A percentile compares a stretch with the other conserved stretches of the same genome.
Evolutionary conservation across 768 basidiomycete genomes (phyloP).

Genomic region (Imleria badia): DNA sequence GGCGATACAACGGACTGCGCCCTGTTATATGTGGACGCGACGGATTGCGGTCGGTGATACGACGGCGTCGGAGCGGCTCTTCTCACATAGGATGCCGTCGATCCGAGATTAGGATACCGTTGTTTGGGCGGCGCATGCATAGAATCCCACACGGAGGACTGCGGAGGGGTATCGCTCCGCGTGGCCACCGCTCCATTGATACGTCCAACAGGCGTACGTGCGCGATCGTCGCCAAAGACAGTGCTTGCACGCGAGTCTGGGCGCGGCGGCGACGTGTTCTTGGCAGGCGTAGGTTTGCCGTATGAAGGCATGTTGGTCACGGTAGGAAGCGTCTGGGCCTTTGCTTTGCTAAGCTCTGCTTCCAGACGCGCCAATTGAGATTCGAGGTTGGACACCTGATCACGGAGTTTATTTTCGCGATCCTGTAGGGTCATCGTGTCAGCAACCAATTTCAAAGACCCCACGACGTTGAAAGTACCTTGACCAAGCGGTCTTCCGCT

Average conservation of each 20-base stretch:
- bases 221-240: constrained; percentile 49
- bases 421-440: constrained; percentile 45
- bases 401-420: constrained; percentile 64
- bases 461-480: constrained; percentile 43
- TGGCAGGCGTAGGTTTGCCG: constrained; percentile 33
- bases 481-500: constrained; percentile 61
- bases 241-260: constrained; percentile 79
- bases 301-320: constrained; percentile 39
- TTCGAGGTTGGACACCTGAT: constrained; percentile 65
- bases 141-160: constrained; percentile 70
- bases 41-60: constrained; percentile 37
- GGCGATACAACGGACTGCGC: constrained; percentile 56
- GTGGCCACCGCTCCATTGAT: constrained; percentile 26
- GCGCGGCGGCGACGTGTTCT: constrained; percentile 49
- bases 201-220: constrained; percentile 50
- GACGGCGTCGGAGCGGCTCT: constrained; percentile 24
- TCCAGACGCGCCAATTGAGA: constrained; percentile 56
- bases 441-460: constrained; percentile 1
- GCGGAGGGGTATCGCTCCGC: constrained; percentile 50
- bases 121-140: constrained; percentile 54
- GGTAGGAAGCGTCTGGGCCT: constrained; percentile 26
- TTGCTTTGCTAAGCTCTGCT: constrained; percentile 54
- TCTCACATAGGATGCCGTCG: constrained; percentile 11
- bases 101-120: constrained; percentile 21
- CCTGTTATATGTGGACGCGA: constrained; percentile 47